Conservation (phyloP, 2,329 filamentous ascomycete species). For the Aspergillus brunneoviolaceus region DNA sequence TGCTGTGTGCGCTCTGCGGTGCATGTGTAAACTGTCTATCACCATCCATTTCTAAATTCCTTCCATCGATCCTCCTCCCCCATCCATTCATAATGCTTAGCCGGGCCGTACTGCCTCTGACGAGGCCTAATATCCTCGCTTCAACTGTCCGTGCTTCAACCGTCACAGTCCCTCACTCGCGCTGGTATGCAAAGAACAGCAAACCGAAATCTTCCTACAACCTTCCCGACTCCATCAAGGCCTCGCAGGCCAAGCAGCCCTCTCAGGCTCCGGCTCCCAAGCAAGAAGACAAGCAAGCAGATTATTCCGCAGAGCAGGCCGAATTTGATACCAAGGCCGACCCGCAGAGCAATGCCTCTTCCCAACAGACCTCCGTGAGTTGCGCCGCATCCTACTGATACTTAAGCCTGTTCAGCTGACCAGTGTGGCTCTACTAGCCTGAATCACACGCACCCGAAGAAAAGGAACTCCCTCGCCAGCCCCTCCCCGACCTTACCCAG, state of each 20-base stretch:
- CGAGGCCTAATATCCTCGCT: conserved; percentile 42
- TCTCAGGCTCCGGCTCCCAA: conserved; percentile 24
- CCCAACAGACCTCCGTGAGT: conserved; percentile 27
- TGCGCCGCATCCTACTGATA: conserved; percentile 3
- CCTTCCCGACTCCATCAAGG: conserved; percentile 33
- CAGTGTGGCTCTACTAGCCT: conserved; percentile 10
- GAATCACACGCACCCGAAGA: conserved; percentile 51
- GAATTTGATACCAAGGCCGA: conserved; percentile 40
- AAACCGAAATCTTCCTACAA: conserved; percentile 37
- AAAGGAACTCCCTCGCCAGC: conserved; percentile 28
- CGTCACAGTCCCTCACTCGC: conserved; percentile 33
- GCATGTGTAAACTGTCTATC: conserved; percentile 21
- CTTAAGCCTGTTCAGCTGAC: background rate
- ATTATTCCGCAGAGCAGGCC: conserved; percentile 37
- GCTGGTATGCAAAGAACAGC: conserved; percentile 42
- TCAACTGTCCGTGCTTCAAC: conserved; percentile 36
- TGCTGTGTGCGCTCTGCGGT: conserved; percentile 10
- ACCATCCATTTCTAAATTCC: conserved; percentile 8
- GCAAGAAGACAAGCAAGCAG: conserved; percentile 27
- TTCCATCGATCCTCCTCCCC: background rate
- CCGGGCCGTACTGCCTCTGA: conserved; percentile 46
- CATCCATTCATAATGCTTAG: conserved; percentile 39
- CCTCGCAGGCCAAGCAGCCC: conserved; percentile 27
- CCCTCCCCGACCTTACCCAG: conserved; percentile 86
- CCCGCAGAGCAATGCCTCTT: conserved; percentile 31